phyloP scores from a whole-genome alignment of 495 filamentous ascomycete species.

The Aspergillus conjunctus region DNA sequence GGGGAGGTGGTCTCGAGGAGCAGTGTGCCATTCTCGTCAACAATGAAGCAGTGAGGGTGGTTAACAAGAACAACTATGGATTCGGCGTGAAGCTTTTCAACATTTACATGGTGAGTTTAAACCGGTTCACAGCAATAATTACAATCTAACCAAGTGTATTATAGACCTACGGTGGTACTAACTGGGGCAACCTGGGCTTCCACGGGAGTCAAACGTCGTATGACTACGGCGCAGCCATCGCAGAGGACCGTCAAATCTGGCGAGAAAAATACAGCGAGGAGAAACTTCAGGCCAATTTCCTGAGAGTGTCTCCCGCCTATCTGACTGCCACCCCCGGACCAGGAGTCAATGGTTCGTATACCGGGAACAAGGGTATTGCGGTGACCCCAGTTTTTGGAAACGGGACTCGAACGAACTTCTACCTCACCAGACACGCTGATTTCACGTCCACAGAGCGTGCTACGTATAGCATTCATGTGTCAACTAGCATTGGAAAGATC shows the following conservation, averaged over 20 bases:
- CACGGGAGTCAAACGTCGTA: constrained; percentile 56
- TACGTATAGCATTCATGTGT: constrained; percentile 56
- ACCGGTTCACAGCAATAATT: constrained; percentile 51
- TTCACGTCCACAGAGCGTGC: constrained; percentile 53
- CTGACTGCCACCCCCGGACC: constrained; percentile 48
- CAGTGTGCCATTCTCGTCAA: background rate
- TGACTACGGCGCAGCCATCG: constrained; percentile 55
- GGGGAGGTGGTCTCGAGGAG: constrained; percentile 3
- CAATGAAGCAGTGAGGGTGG: background rate
- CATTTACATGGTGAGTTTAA: constrained; percentile 8
- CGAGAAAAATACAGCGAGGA: constrained; percentile 74
- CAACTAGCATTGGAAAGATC: constrained; percentile 57
- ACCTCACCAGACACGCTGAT: constrained; percentile 58
- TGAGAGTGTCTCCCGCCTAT: constrained; percentile 65
- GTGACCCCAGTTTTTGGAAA: constrained; percentile 56
- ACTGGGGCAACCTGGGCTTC: constrained; percentile 54
- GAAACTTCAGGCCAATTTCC: constrained; percentile 69
- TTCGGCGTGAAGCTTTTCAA: constrained; percentile 54
- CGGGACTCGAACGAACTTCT: constrained; percentile 58
- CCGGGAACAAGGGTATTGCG: constrained; percentile 46
- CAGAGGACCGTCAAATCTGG: constrained; percentile 59
- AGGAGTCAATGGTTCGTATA: constrained; percentile 47
- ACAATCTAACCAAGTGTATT: constrained; percentile 52
- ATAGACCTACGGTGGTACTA: constrained; percentile 61
- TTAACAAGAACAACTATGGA: constrained; percentile 25